Percentiles rank a stretch among this genome's conserved stretches.
These are phyloP conservation scores for Botryococcus braunii DNA, from an alignment of 163 green algal genomes.

Conservation along the genomic window DNA sequence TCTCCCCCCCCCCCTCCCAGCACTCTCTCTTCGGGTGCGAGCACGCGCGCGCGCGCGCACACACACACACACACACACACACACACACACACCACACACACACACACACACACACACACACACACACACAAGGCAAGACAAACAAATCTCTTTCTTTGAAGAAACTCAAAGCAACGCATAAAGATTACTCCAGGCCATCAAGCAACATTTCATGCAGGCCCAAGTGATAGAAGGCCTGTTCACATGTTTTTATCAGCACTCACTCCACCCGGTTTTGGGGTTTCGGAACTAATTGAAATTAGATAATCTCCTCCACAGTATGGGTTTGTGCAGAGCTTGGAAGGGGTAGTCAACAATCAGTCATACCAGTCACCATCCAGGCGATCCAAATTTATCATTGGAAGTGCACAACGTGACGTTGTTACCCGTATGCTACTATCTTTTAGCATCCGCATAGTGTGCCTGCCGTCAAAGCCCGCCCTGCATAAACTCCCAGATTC, in stretches of 20 bases:
- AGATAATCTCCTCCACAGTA: neutral
- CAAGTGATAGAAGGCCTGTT: neutral
- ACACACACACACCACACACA: neutral
- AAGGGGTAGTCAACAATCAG: neutral
- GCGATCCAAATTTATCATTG: constrained; percentile 65
- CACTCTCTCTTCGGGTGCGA: no score
- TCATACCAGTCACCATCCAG: constrained; percentile 64
- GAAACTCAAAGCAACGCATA: neutral
- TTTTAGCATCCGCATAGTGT: constrained; percentile 53
- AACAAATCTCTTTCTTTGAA: no score
- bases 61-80: neutral
- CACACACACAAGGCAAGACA: no score
- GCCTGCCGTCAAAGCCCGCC: constrained; percentile 75
- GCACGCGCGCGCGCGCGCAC: neutral
- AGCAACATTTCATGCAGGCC: neutral
- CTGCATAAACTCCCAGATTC: constrained; percentile 10
- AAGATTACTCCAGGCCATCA: neutral
- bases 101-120: neutral
- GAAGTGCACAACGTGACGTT: constrained; percentile 65
- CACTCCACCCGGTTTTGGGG: neutral
- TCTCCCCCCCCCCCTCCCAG: no score
- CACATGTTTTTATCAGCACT: no score
- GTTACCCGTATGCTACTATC: constrained; percentile 52
- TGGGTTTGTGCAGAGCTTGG: neutral
- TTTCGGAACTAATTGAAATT: neutral